Base-by-base conservation (phyloP, 495 filamentous ascomycete genomes). In the Hypoxylon subgilvum region DNA sequence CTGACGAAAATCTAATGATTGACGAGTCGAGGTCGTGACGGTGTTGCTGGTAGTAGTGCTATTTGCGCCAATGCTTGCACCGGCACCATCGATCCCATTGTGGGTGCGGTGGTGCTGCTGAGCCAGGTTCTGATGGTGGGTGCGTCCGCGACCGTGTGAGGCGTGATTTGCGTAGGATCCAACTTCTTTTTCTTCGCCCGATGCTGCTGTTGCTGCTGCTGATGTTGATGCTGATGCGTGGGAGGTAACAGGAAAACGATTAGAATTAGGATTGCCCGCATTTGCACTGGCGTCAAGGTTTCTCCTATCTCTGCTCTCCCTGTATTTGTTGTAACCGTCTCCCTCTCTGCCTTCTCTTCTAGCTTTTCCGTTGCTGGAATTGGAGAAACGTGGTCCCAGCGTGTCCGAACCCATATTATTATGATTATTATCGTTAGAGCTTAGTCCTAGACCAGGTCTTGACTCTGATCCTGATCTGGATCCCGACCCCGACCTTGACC, bases 1-100 rank as follows among this genome's bases (percentile, higher is more conserved):
- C 67, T 68, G 62, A 70, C 61, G 65, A 66, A 68, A 70, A 65
- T 70, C 64, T 67, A 70, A 38, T 31, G 52, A 62, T 27, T 27
- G 23, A 46, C 65, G 61, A 38, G 53, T 67, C 36, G 60, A 57
- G 32, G 64, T 41, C 61, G 67, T 55, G 51, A 63, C 43, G 39
- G 61, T 68, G 52, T 22, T 58, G 41, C 23, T 61, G 25, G 6
- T 46, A 8, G 34, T 54, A 39, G 13, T 47, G 53, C 1, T 49
- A 17, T 21, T 46, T 36, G 35, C 41, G 22, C 52, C 59, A 52
- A 51, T 57, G 40, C 38, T 52, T 52, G 51, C 39, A 27, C 40
- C 40, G 41, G 34, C 44, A 54, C 41, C 55, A 58, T 14, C 18
- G 23, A 55, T 59, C 48, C 57, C 53, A 62, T 63, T 63, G 31